Evolutionary conservation across 108 stramenopile genomes (phyloP), one percentile per base, ranked within the genome.

Genomic region (Mediolabrus comicus): DNA sequence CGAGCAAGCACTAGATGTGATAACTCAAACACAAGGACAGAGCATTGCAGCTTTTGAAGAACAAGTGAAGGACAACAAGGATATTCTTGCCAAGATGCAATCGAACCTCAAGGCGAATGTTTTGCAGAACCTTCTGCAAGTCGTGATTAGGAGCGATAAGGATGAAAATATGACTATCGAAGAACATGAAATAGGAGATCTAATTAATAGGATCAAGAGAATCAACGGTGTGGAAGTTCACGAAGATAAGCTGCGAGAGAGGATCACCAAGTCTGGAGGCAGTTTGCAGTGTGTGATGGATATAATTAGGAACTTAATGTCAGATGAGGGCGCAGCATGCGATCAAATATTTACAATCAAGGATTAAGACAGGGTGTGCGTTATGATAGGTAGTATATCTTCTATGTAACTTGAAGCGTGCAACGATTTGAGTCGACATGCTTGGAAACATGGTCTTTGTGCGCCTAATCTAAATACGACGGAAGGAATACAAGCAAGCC

Each of bases 181-280:
- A 29, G 74, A 75, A 27, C 46, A 78, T 24, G 83, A 83, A 69
- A 75, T 83, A 13, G 79, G 75, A n/a, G 71, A 51, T 35, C 46
- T 83, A 13, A 67, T 80, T 19, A 57, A 53, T 1, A 52, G 79
- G 35, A 57, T 83, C 17, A 35, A 77, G 54, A 51, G 71, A n/a
- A 78, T 80, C 38, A 67, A 80, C n/a, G 83, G 83, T 16, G 83
- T 83, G 7, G 71, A 80, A 46, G 53, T 83, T 25, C 43, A 73
- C 9, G 79, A 82, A 30, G 56, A 66, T 49, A 58, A 52, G 28
- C 71, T 82, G 17, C 13, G 65, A 46, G 46, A 77, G n/a, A 49
- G 19, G 22, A 49, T 49, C 14, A 49, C 59, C 17, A 36, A 61
- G 29, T 53, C 52, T 24, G 66, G 66, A 62, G 19, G 53, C 11